Evolutionary conservation across 805 yeast species (phyloP), one percentile per base, ranked within the genome.

Genomic region (Nakazawaea ambrosiae): DNA sequence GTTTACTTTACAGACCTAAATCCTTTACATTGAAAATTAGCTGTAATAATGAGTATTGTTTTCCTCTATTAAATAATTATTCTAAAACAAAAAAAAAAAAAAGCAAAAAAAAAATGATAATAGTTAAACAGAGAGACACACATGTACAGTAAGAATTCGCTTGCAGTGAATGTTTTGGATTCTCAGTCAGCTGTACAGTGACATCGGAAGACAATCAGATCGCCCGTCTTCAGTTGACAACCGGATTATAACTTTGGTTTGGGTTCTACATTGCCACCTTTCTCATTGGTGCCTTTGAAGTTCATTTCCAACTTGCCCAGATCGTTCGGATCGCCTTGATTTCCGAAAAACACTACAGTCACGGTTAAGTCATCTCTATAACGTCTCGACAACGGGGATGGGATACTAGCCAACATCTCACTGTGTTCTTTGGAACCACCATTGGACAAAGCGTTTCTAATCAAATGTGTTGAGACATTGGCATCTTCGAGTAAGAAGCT

Each of bases 281-380:
- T 66, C 20, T 39, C 39, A 12, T 39, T 53, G 8, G 83, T 78
- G 19, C 81, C 83, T 16, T 60, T 66, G 18, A 62, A 50, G 49
- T 78, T 78, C 45, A 77, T 65, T 47, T 73, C 81, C 45, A 78
- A 55, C 46, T 62, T 62, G 2, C 81, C 81, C 17, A 49, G 49
- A 23, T 65, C 68, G 44, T 64, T 57, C 12, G 64, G 62, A n/a
- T 54, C 50, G 6, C 58, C 54, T 34, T 67, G 68, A 18, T 75
- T 75, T 10, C 95, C 95, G 55, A 92, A 92, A 60, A 92, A 92
- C 2, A 90, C 86, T 18, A 92, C 98, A 3, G 96, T 87, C 4
- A 89, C 97, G 1, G 97, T 89, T 54, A 92, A 68, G 58, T 92
- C 98, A 61, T 92, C 98, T 57, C 98, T 77, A 60, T 89, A 90